Evolutionary conservation across 306 rosid species (phyloP).

Genomic region (Alnus glutinosa): DNA sequence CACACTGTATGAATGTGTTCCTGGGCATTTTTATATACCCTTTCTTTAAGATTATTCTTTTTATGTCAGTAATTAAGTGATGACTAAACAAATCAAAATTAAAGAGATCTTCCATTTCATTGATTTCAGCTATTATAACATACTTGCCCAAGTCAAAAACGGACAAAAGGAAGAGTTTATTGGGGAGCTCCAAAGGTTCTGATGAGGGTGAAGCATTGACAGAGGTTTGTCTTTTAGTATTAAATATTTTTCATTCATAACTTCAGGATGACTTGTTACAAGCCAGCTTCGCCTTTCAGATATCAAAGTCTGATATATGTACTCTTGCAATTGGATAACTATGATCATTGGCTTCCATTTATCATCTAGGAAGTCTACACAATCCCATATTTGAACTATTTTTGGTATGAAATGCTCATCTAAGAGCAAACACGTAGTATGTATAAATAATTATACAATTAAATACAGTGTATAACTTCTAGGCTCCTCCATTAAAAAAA

Average conservation of each 20-base stretch:
- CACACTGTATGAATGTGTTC: constrained; percentile 55
- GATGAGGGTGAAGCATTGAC: constrained; percentile 44
- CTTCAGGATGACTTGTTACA: constrained; percentile 5
- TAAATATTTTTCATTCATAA: constrained; percentile 14
- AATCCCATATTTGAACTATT: neutral
- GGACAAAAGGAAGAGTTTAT: constrained; percentile 68
- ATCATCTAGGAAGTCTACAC: neutral
- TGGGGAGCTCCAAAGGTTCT: constrained; percentile 62
- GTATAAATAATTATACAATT: neutral
- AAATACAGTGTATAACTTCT: neutral
- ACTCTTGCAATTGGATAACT: constrained; percentile 7
- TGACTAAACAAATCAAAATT: constrained; percentile 16
- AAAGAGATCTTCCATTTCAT: constrained; percentile 24
- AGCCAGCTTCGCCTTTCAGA: neutral
- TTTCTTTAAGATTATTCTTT: neutral
- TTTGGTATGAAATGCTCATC: neutral
- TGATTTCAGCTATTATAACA: constrained; percentile 68
- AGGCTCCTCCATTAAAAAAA: neutral
- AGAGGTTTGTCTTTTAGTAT: constrained; percentile 49
- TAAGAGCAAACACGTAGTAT: neutral
- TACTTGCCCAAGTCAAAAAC: constrained; percentile 79
- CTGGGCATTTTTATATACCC: neutral
- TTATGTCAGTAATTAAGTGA: neutral
- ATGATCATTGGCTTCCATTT: constrained; percentile 7
- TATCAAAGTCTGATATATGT: constrained; percentile 8